Percentiles rank a stretch among this genome's conserved stretches.
Evolutionary conservation across 495 filamentous ascomycete species (phyloP).

Genomic region (Tuber brumale): DNA sequence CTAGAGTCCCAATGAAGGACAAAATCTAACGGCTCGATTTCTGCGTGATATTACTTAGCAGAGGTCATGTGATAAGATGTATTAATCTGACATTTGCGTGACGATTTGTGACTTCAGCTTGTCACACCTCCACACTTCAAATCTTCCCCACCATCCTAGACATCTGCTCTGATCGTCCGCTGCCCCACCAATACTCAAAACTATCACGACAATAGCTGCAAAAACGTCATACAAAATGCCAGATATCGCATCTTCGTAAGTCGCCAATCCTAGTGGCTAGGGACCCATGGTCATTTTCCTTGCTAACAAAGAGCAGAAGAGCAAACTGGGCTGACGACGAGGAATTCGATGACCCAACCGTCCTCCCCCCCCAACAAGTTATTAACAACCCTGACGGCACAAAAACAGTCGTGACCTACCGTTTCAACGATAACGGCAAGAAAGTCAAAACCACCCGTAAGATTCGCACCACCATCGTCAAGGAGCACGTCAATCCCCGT

Average conservation of each 20-base stretch:
- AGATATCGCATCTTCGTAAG: not conserved
- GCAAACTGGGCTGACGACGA: conserved; percentile 93
- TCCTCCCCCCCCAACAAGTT: conserved; percentile 75
- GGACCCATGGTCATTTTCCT: not conserved
- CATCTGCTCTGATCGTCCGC: not conserved
- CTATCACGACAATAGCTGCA: not conserved
- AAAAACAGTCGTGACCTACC: conserved; percentile 86
- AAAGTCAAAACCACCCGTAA: conserved; percentile 93
- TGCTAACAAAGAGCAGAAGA: conserved; percentile 16
- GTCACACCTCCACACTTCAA: conserved; percentile 1
- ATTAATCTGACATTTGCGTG: not conserved
- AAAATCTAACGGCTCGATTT: not conserved
- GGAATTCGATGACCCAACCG: conserved; percentile 76
- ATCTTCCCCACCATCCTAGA: not conserved
- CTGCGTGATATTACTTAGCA: not conserved
- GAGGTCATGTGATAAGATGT: not conserved
- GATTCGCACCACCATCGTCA: conserved; percentile 79
- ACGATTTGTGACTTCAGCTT: not conserved
- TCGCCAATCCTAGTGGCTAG: not conserved
- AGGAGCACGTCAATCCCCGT: conserved; percentile 90
- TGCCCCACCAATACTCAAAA: not conserved
- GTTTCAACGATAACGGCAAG: conserved; percentile 85
- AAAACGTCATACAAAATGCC: not conserved
- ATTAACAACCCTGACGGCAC: conserved; percentile 95
- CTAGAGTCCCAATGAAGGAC: not conserved